A percentile compares a stretch with the other conserved stretches of the same genome.
These are phyloP conservation scores for Tremellales sp. DNA, from an alignment of 1,284 basidiomycete species.

Conservation along the genomic window DNA sequence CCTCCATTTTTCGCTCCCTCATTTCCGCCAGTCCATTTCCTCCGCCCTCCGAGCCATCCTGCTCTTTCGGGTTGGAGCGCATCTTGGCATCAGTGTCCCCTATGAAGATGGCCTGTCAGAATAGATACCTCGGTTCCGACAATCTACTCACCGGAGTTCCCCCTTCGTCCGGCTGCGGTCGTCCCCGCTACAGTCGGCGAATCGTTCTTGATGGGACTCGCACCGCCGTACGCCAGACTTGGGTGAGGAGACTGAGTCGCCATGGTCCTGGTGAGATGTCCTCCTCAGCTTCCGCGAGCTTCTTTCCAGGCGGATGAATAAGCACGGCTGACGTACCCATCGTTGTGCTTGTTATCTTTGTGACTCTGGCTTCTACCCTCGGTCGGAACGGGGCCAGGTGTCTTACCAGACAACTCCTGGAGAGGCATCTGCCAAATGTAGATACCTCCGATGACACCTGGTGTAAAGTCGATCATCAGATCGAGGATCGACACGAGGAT, in stretches of 20 bases:
- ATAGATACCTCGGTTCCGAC: background rate
- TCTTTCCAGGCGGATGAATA: background rate
- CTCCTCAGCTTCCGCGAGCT: background rate
- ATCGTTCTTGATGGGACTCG: constrained; percentile 15
- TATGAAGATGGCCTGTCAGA: constrained; percentile 4
- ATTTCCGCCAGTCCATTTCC: constrained; percentile 41
- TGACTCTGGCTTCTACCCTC: constrained; percentile 25
- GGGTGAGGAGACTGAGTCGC: constrained; percentile 24
- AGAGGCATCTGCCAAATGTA: constrained; percentile 36
- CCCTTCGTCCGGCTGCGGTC: constrained; percentile 12
- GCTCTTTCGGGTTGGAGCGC: constrained; percentile 17
- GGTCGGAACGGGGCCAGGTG: constrained; percentile 11
- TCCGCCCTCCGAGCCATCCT: constrained; percentile 31
- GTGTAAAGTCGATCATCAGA: no score
- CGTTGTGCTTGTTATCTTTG: constrained; percentile 20
- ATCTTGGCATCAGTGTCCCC: constrained; percentile 31
- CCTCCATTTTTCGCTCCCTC: constrained; percentile 41
- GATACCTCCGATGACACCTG: constrained; percentile 33
- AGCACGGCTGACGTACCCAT: constrained; percentile 14
- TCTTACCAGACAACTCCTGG: constrained; percentile 28
- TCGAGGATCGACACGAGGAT: no score
- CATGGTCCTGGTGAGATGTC: constrained; percentile 7
- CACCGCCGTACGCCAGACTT: constrained; percentile 28
- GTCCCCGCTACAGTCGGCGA: constrained; percentile 33
- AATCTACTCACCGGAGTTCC: constrained; percentile 23